Evolutionary conservation across 2,329 filamentous ascomycete species (phyloP), one percentile per base, ranked within the genome.

Genomic region (Aspergillus novofumigatus): DNA sequence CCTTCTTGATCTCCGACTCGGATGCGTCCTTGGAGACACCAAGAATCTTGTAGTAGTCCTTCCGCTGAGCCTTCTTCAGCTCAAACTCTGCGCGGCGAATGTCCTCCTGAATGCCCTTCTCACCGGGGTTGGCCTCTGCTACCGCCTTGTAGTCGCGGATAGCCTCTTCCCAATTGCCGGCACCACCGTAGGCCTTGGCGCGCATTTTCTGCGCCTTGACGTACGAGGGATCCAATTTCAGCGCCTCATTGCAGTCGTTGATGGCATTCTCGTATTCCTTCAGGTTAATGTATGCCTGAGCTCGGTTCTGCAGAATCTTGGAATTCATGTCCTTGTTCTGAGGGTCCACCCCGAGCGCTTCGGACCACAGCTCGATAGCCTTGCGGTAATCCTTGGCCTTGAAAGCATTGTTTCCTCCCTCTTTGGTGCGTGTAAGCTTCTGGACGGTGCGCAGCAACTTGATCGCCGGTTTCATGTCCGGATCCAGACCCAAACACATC

Each of bases 41-140:
- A 53, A 99, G 85, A 64, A 97, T 96, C 84, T 97, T 97, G 81
- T 99, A 99, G 79, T 96, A 97, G 71, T 99, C 94, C 77, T 99
- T 99, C 60, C 94, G 84, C 77, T 93, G 89, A 74, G 89, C 90
- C 87, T 97, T 97, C 86, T 99, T 99, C 62, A 97, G 80, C 78
- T 99, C 94, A 26, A 97, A 80, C 78, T 99, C 93, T 1, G 93
- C 94, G 67, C 88, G 90, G 56, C 90, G 88, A 48, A 97, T 86
- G 68, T 99, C 94, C 75, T 90, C 92, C 52, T 83, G 81, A 59
- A 97, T 88, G 14, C 83, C 86, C 45, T 87, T 85, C 73, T 99
- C 94, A 61, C 87, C 83, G 1, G 92, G 92, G 65, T 94, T 91
- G 58, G 86, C 78, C 72, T 97, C 93, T 52, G 88, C 84, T 58